These are phyloP conservation scores for Trametes elegans DNA, from an alignment of 768 basidiomycete genomes.

Conservation along the genomic window DNA sequence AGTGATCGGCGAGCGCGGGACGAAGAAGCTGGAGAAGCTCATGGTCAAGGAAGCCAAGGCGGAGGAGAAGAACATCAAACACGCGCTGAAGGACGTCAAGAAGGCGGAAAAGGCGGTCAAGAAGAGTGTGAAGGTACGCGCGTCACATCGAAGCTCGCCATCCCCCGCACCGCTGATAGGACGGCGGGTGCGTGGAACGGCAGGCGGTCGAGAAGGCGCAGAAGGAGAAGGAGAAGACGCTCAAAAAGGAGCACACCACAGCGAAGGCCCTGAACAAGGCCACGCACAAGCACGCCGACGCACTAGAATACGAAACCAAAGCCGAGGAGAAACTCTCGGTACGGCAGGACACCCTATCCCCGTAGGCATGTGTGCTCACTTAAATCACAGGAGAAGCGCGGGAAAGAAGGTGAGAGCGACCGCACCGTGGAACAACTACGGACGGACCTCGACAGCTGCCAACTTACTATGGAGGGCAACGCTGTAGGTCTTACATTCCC, in stretches of 20 bases:
- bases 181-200: background rate
- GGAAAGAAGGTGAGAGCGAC: conserved; percentile 1
- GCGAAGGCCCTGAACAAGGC: conserved; percentile 10
- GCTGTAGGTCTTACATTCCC: background rate
- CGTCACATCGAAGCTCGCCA: background rate
- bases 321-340: conserved; percentile 2
- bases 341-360: background rate
- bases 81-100: conserved; percentile 15
- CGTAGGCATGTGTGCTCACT: too few relatives aligned
- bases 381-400: conserved; percentile 7
- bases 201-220: conserved; percentile 15
- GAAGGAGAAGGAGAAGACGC: conserved; percentile 2
- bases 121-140: conserved; percentile 18
- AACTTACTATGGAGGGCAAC: conserved; percentile 6
- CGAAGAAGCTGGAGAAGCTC: conserved; percentile 18
- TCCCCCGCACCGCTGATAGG: background rate
- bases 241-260: conserved; percentile 10
- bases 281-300: conserved; percentile 12
- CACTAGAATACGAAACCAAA: background rate
- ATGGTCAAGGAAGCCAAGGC: conserved; percentile 12
- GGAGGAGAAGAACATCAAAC: conserved; percentile 11
- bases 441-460: conserved; percentile 4
- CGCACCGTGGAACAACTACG: conserved; percentile 1
- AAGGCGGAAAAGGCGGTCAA: conserved; percentile 19
- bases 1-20: conserved; percentile 3